Percentiles rank a stretch among this genome's conserved stretches.
phyloP scores from a whole-genome alignment of 208 protist genomes.

The Entamoeba invadens region DNA sequence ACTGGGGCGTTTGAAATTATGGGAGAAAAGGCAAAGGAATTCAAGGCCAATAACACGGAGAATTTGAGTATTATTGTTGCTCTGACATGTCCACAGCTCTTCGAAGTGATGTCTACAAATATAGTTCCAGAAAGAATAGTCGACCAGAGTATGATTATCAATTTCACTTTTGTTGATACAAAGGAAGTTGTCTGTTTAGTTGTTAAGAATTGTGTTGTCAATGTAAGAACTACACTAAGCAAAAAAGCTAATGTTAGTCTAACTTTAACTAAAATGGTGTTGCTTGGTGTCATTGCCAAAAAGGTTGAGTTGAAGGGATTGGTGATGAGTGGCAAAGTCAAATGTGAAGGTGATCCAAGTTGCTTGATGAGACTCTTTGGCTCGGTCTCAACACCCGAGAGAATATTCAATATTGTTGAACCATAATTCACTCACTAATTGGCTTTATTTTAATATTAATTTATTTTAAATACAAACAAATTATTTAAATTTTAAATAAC shows the following conservation, averaged over 20 bases:
- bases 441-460: too few species aligned
- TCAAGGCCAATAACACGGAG: background rate
- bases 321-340: background rate
- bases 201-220: background rate
- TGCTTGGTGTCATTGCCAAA: background rate
- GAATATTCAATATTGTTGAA: background rate
- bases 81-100: background rate
- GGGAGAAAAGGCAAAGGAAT: background rate
- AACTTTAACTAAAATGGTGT: background rate
- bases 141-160: background rate
- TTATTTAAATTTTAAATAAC: too few species aligned
- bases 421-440: background rate
- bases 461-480: too few species aligned
- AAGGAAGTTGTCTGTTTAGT: background rate
- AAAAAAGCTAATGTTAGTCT: background rate
- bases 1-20: background rate
- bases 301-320: background rate
- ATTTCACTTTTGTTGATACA: background rate
- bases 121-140: background rate
- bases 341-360: background rate
- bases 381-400: background rate
- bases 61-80: background rate
- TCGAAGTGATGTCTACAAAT: background rate
- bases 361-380: background rate
- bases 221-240: background rate